phyloP scores from a whole-genome alignment of 2,329 filamentous ascomycete genomes.

The Gnomoniopsis smithogilvyi region DNA sequence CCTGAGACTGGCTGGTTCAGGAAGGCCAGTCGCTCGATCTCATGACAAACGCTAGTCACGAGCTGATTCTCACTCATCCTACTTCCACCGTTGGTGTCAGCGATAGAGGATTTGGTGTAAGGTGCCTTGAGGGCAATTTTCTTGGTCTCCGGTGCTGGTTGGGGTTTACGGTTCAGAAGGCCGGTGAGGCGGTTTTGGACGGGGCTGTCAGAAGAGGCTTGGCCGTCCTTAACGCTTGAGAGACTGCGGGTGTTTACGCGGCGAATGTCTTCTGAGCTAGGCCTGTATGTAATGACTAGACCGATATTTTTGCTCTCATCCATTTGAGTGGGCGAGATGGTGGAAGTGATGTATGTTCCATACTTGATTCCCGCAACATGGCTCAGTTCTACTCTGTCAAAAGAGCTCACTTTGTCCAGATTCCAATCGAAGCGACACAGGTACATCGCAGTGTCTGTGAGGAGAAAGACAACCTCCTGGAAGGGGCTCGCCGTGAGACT shows the following conservation, averaged over 20 bases:
- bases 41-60: slow-evolving; percentile 65
- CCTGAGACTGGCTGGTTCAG: slow-evolving; percentile 39
- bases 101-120: slow-evolving; percentile 50
- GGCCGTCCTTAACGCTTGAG: slow-evolving; percentile 41
- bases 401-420: slow-evolving; percentile 88
- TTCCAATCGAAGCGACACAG: slow-evolving; percentile 93
- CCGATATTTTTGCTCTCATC: slow-evolving; percentile 82
- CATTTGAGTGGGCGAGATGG: slow-evolving; percentile 71
- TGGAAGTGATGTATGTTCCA: slow-evolving; percentile 89
- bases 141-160: slow-evolving; percentile 32
- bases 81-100: slow-evolving; percentile 45
- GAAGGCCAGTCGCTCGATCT: slow-evolving; percentile 68
- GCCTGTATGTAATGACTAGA: slow-evolving; percentile 73
- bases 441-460: slow-evolving; percentile 84
- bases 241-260: slow-evolving; percentile 85
- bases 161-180: slow-evolving; percentile 36
- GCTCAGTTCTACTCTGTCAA: slow-evolving; percentile 77
- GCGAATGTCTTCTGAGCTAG: slow-evolving; percentile 66
- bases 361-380: slow-evolving; percentile 71
- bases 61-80: slow-evolving; percentile 53
- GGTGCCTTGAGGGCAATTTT: slow-evolving; percentile 55
- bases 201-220: slow-evolving; percentile 7
- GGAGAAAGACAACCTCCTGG: slow-evolving; percentile 81
- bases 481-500: slow-evolving; percentile 70
- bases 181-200: slow-evolving; percentile 34